A percentile compares a stretch with the other conserved stretches of the same genome.
These are phyloP conservation scores for Ceratobasidium sp. DNA, from an alignment of 1,284 basidiomycete genomes.

Conservation along the genomic window DNA sequence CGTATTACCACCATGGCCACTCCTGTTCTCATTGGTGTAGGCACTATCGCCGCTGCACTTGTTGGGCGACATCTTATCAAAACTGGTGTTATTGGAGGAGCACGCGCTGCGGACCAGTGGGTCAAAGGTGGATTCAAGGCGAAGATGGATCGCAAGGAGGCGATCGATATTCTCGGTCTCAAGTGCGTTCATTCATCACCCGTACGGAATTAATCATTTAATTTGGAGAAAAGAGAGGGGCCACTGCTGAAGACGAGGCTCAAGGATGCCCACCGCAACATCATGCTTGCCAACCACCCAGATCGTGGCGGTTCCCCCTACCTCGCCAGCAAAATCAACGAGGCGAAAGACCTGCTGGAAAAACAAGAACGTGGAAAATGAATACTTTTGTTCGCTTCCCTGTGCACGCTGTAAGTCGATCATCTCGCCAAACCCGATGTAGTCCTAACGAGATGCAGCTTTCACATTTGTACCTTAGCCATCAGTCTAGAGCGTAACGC, in stretches of 20 bases:
- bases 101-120: constrained; percentile 81
- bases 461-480: constrained; percentile 8
- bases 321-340: constrained; percentile 97
- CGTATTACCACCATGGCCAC: constrained; percentile 62
- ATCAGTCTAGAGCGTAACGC: not conserved
- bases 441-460: not conserved
- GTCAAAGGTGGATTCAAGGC: constrained; percentile 93
- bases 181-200: constrained; percentile 70
- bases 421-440: not conserved
- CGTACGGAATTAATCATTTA: constrained; percentile 2
- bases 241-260: constrained; percentile 76
- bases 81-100: constrained; percentile 65
- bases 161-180: constrained; percentile 91
- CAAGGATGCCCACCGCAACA: constrained; percentile 91
- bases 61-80: constrained; percentile 78
- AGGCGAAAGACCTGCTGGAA: constrained; percentile 88
- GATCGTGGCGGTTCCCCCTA: constrained; percentile 97
- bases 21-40: constrained; percentile 80
- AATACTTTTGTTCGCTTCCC: not conserved
- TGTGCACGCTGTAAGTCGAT: not conserved
- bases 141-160: constrained; percentile 97
- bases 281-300: constrained; percentile 97
- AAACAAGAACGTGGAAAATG: constrained; percentile 63
- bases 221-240: constrained; percentile 70
- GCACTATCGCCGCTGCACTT: constrained; percentile 84